These are phyloP conservation scores for Hericium rajendrae DNA, from an alignment of 768 basidiomycete genomes.

Conservation along the genomic window DNA sequence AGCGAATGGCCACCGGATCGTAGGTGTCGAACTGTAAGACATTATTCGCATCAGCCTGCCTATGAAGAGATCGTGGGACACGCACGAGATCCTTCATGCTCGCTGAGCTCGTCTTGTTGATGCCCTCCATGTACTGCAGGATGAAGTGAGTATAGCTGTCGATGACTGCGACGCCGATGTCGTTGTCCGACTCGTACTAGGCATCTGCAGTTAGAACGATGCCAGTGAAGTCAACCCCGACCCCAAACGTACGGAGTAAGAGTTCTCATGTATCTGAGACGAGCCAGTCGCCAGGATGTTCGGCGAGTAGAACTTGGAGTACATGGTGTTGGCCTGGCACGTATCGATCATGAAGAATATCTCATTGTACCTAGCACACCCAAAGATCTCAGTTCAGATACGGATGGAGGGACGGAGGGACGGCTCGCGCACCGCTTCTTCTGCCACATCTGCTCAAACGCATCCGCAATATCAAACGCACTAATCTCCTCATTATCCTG, in stretches of 20 bases:
- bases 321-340: conserved; percentile 96
- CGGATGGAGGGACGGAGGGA: neutral
- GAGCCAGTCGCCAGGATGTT: conserved; percentile 90
- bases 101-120: conserved; percentile 80
- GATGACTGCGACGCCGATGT: conserved; percentile 93
- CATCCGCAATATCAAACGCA: conserved; percentile 95
- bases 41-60: no score
- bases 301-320: conserved; percentile 85
- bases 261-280: conserved; percentile 76
- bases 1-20: conserved; percentile 64
- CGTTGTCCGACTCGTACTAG: conserved; percentile 87
- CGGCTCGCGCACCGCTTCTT: conserved; percentile 63
- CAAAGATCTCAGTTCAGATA: neutral
- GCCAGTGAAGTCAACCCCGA: neutral
- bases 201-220: neutral
- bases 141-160: conserved; percentile 91
- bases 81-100: conserved; percentile 78
- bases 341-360: conserved; percentile 98
- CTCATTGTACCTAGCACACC: conserved; percentile 68
- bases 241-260: conserved; percentile 66
- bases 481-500: conserved; percentile 98
- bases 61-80: conserved; percentile 2
- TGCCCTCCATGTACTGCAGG: conserved; percentile 82
- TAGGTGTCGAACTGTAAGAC: conserved; percentile 68
- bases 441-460: conserved; percentile 97